Conservation (phyloP, 2,329 filamentous ascomycete species). For the Chaetomium strumarium region DNA sequence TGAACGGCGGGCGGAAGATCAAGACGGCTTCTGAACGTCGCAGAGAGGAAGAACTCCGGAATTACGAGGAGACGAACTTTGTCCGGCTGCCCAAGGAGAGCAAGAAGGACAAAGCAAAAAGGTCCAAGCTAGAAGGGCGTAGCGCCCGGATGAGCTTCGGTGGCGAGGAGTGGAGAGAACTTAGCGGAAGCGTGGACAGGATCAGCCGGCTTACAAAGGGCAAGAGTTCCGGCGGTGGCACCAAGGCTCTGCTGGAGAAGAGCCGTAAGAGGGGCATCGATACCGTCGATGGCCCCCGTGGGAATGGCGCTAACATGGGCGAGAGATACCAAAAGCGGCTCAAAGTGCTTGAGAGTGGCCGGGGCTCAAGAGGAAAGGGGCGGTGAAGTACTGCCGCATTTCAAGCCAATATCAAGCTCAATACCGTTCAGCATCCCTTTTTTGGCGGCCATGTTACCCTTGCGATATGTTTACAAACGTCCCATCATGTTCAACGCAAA, state of each 20-base stretch:
- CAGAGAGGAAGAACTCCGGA: slow-evolving; percentile 69
- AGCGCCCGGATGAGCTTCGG: slow-evolving; percentile 63
- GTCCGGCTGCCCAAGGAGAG: slow-evolving; percentile 76
- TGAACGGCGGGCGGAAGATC: slow-evolving; percentile 68
- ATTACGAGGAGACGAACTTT: slow-evolving; percentile 92
- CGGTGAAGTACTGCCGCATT: slow-evolving; percentile 25
- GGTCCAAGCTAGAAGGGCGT: slow-evolving; percentile 45
- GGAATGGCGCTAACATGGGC: slow-evolving; percentile 61
- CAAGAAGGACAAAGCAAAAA: slow-evolving; percentile 78
- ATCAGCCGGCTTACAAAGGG: slow-evolving; percentile 77
- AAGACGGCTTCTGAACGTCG: slow-evolving; percentile 73
- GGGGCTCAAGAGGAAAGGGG: slow-evolving; percentile 39
- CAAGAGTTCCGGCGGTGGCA: slow-evolving; percentile 52
- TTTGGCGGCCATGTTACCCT: neutral
- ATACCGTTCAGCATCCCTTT: neutral
- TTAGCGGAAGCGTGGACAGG: slow-evolving; percentile 79
- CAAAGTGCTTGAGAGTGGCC: slow-evolving; percentile 47
- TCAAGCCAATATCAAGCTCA: neutral
- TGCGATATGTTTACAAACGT: too few relatives aligned
- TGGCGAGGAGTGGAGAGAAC: slow-evolving; percentile 85
- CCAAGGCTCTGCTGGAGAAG: slow-evolving; percentile 65
- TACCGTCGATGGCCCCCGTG: slow-evolving; percentile 60
- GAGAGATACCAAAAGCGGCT: slow-evolving; percentile 67
- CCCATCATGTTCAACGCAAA: too few relatives aligned
- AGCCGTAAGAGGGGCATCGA: slow-evolving; percentile 76